Evolutionary conservation across 768 basidiomycete species (phyloP).

Genomic region (Lenzites betulinus): DNA sequence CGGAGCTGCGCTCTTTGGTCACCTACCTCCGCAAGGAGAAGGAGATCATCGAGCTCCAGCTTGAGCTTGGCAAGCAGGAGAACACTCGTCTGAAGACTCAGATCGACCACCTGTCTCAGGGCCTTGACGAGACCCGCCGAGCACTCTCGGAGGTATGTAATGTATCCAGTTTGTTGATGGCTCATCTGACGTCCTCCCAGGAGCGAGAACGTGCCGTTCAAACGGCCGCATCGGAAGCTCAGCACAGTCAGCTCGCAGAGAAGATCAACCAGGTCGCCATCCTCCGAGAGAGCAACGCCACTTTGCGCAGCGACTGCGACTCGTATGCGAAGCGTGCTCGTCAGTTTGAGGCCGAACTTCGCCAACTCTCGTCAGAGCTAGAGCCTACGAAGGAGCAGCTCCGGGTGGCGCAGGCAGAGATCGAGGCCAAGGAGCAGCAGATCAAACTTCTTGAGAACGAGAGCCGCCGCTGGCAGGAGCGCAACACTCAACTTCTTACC

Average conservation of each 20-base stretch:
- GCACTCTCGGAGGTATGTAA: slow-evolving; percentile 67
- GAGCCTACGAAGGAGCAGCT: slow-evolving; percentile 76
- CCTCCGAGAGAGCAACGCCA: slow-evolving; percentile 85
- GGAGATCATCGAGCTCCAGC: slow-evolving; percentile 86
- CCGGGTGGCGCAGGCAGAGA: slow-evolving; percentile 66
- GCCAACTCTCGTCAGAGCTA: slow-evolving; percentile 58
- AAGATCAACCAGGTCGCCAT: slow-evolving; percentile 86
- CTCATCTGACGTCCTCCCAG: slow-evolving; percentile 37
- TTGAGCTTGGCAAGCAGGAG: slow-evolving; percentile 81
- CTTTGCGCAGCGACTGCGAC: slow-evolving; percentile 77
- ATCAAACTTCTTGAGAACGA: slow-evolving; percentile 74
- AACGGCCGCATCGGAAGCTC: slow-evolving; percentile 68
- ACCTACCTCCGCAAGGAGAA: slow-evolving; percentile 87
- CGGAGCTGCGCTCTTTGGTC: slow-evolving; percentile 77
- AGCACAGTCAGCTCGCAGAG: slow-evolving; percentile 83
- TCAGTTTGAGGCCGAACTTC: slow-evolving; percentile 66
- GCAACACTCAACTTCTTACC: slow-evolving; percentile 76
- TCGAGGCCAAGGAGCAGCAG: slow-evolving; percentile 69
- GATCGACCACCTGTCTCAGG: slow-evolving; percentile 70
- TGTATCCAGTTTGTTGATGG: no score
- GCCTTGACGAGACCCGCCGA: slow-evolving; percentile 66
- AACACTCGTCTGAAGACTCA: slow-evolving; percentile 72
- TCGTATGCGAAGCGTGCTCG: slow-evolving; percentile 65
- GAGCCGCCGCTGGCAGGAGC: slow-evolving; percentile 80
- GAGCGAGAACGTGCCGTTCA: slow-evolving; percentile 81